These are phyloP conservation scores for Citrullus mucosospermus DNA, from an alignment of 306 rosid species.

Conservation along the genomic window DNA sequence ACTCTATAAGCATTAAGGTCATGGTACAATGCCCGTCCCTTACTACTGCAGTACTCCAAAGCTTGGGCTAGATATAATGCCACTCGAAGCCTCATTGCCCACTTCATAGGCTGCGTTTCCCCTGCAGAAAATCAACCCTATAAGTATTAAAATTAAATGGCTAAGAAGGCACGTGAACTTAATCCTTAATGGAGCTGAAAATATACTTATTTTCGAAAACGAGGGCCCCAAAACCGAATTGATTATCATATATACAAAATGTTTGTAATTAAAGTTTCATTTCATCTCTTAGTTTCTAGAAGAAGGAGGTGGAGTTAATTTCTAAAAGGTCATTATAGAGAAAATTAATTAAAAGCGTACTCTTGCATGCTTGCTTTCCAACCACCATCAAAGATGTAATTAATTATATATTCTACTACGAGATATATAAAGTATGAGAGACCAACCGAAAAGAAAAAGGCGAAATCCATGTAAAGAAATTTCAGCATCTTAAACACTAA, in stretches of 20 bases:
- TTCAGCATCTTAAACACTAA: background rate
- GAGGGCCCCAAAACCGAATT: background rate
- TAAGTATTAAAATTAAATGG: conserved; percentile 4
- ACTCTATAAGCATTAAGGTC: conserved; percentile 97
- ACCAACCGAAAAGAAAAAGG: background rate
- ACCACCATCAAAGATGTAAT: background rate
- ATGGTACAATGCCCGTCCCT: conserved; percentile 81
- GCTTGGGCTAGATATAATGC: conserved; percentile 95
- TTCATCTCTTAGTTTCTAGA: background rate
- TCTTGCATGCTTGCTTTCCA: background rate
- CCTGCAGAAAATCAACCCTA: conserved; percentile 36
- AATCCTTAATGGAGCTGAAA: background rate
- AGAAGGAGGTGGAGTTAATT: background rate
- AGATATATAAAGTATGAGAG: background rate
- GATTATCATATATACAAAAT: background rate
- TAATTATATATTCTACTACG: background rate
- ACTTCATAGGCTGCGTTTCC: conserved; percentile 95
- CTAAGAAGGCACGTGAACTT: background rate
- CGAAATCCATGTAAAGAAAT: background rate
- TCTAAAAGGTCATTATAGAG: background rate
- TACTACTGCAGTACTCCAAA: conserved; percentile 76
- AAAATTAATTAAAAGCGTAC: background rate
- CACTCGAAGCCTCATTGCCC: conserved; percentile 99
- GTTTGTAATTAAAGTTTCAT: background rate
- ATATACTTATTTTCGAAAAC: background rate